Conservation (phyloP, 768 basidiomycete genomes). For the Clavulina sp. region DNA sequence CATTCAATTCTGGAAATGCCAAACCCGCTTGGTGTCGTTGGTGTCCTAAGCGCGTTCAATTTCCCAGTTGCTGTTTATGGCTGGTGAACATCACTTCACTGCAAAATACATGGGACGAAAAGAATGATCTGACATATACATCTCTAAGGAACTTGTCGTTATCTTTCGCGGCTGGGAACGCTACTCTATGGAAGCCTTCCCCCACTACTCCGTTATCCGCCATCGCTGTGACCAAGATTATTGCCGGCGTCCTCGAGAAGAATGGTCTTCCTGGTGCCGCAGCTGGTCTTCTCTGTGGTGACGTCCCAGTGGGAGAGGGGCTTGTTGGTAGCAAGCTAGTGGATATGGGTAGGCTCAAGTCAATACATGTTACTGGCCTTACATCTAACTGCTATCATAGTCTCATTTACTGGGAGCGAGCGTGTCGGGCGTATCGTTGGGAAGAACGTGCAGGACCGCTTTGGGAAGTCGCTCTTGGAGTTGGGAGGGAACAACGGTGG, state of each 20-base stretch:
- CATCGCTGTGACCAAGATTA: constrained; percentile 79
- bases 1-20: constrained; percentile 89
- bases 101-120: constrained; percentile 2
- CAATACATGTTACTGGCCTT: background rate
- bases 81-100: constrained; percentile 32
- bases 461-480: constrained; percentile 81
- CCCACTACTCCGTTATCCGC: constrained; percentile 75
- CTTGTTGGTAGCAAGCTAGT: constrained; percentile 57
- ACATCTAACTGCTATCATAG: constrained; percentile 24
- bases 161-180: constrained; percentile 78
- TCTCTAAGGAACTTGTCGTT: constrained; percentile 67
- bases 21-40: constrained; percentile 65
- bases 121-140: background rate
- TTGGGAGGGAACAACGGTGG: constrained; percentile 91
- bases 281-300: constrained; percentile 70
- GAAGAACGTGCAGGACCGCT: constrained; percentile 68
- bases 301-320: constrained; percentile 59
- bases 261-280: constrained; percentile 76
- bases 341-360: constrained; percentile 44
- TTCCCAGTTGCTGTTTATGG: constrained; percentile 91
- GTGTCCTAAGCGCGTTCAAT: constrained; percentile 82
- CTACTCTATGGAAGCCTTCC: constrained; percentile 91
- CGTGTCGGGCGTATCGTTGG: constrained; percentile 73
- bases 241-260: constrained; percentile 59
- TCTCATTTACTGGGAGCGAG: constrained; percentile 94